Evolutionary conservation across 192 early-diverging fungal species (phyloP), one percentile per base, ranked within the genome.

Genomic region (Pilaira anomala): DNA sequence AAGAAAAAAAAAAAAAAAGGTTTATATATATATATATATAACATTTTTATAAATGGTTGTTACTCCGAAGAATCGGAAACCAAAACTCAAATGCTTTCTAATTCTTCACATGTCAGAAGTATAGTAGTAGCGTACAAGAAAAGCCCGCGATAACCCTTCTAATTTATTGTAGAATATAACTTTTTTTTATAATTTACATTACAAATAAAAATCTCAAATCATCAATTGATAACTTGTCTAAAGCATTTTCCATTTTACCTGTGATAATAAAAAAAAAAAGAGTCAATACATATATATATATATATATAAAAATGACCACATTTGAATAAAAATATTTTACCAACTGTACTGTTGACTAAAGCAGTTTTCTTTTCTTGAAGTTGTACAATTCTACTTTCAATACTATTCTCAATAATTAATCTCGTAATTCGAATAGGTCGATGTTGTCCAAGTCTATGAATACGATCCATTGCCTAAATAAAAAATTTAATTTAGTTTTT

Each of bases 361-460:
- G 87, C 87, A 67, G 88, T 88, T 81, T 97, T 97, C 83, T 95
- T 97, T 49, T 94, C 89, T 71, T 97, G 95, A 25, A 97, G 74
- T 60, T 93, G 85, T 33, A 97, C 72, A 64, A 97, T 97, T 33
- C 93, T 80, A 49, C 83, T 84, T 67, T 97, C 95, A 65, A 97
- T 95, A 39, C 88, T 90, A 77, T 97, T 93, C 61, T 94, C 92
- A 61, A 97, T 91, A 62, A 97, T 91, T 56, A 97, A 76, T 13
- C 91, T 76, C 0, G 91, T 93, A 54, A 94, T 91, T 52, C 88
- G 84, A 69, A 97, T 93, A 1, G 95, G 95, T 24, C 95, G 83
- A 62, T 85, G 80, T 66, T 97, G 95, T 13, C 95, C 95, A 66
- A 97, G 81, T 48, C 93, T 83, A 70, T 95, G 95, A 65, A 97